Evolutionary conservation across 176 grass and related monocot species (phyloP), one percentile per base, ranked within the genome.

Genomic region (Echinochloa phyllopogon): DNA sequence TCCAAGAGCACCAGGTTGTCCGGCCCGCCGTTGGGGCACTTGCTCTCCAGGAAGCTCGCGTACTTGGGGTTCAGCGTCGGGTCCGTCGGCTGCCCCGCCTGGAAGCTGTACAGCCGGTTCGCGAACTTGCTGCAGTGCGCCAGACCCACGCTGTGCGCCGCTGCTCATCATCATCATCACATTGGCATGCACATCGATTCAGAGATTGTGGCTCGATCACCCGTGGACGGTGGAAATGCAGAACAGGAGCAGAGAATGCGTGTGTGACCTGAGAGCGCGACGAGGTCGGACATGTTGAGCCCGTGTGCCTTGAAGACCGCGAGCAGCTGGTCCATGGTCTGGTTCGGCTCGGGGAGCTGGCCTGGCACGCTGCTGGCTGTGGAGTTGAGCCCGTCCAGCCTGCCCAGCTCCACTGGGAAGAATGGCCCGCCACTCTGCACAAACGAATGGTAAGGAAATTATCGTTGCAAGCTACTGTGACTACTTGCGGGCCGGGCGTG

Each of bases 201-300:
- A 10, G 8, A 38, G 8, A 10, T 74, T 8, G 9, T 3, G 12
- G 29, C n/a, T n/a, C n/a, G n/a, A n/a, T 23, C 6, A 23, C 33
- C 60, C 10, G 3, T n/a, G 55, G 20, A 58, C 20, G n/a, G 57
- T 57, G 3, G 8, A 10, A n/a, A 8, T 44, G n/a, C n/a, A n/a
- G 2, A 24, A n/a, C 4, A 0, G 33, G 14, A 33, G 25, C 20
- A 23, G 20, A 41, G 38, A 2, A n/a, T n/a, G n/a, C n/a, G n/a
- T n/a, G n/a, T n/a, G n/a, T n/a, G n/a, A 89, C 94, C 94, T 52
- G 91, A 95, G 15, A 98, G 95, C 1, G 95, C 91, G 44, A 93
- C 88, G 87, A 98, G 76, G 24, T 98, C 85, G 1, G 85, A 64
- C 62, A 83, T 90, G 69, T 43, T 70, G 78, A 98, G 73, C 4